Evolutionary conservation across 257 asterid genomes (phyloP), one percentile per base, ranked within the genome.

Genomic region (Lavandula angustifolia): DNA sequence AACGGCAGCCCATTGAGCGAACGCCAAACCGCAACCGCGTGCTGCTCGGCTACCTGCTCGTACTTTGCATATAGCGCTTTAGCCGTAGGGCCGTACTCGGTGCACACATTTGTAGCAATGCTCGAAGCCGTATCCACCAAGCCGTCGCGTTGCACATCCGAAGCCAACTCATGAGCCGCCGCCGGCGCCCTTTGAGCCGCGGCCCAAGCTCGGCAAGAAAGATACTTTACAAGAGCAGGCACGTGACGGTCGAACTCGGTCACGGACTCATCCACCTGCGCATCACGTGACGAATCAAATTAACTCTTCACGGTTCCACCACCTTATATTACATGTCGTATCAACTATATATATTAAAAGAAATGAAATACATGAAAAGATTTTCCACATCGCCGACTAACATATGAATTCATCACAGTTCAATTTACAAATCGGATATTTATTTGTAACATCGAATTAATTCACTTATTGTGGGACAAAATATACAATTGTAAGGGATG

Each of bases 11-110:
- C 73, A 51, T 87, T 84, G 4, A 91, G 78, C 12, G 78, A 33
- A n/a, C 66, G 80, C 97, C 97, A 87, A 35, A 82, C 79, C 52
- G 77, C 41, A n/a, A 85, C 85, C 0, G 91, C 85, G 4, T 78
- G 75, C 11, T 82, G 82, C 84, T 79, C 87, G 2, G 85, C 91
- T 9, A 78, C 16, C 1, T 92, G 96, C 80, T 82, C 86, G 70
- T 83, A 90, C 60, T 75, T 81, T 42, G 34, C 18, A 38, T 84
- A 79, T 7, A 83, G 68, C 4, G 79, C 80, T 66, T 78, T 79
- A 3, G 78, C 87, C 17, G 79, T 33, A 0, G 92, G 88, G 67
- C 77, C 81, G 60, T 81, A 85, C 69, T 60, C 77, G 2, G 6
- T 8, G 60, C 83, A 90, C 1, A 78, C 69, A 0, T 62, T 43